Percentiles rank a stretch among this genome's conserved stretches.
Conservation (phyloP, 495 filamentous ascomycete species). For the Trypethelium eluteriae region DNA sequence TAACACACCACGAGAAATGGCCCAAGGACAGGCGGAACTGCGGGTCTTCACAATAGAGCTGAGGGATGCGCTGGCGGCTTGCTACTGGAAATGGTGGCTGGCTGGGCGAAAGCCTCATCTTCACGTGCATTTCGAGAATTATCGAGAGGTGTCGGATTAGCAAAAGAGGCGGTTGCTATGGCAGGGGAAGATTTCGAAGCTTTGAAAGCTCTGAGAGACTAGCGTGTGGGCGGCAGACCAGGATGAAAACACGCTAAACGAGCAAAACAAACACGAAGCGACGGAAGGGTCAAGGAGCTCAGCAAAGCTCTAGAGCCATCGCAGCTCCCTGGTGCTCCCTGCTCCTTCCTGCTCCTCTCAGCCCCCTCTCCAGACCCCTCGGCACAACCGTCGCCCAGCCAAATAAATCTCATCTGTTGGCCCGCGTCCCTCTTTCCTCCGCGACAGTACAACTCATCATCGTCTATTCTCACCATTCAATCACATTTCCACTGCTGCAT, state of each 20-base stretch:
- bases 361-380: neutral
- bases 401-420: neutral
- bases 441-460: conserved; percentile 3
- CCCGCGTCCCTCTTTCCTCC: neutral
- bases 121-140: neutral
- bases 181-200: neutral
- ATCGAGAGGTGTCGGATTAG: neutral
- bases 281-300: neutral
- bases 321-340: too few relatives aligned
- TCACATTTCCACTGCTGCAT: conserved; percentile 8
- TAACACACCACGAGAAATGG: neutral
- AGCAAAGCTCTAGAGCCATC: neutral
- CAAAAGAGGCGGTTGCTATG: neutral
- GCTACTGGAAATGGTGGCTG: neutral
- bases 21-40: neutral
- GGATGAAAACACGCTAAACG: neutral
- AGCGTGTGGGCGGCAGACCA: neutral
- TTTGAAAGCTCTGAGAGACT: neutral
- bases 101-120: neutral
- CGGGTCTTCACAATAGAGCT: neutral
- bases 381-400: conserved; percentile 1
- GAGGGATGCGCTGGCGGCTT: neutral
- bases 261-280: conserved; percentile 7
- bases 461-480: neutral
- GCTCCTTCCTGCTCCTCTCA: neutral